Evolutionary conservation across 352 stramenopile species (phyloP).

Genomic region (Globisporangium viniferum): DNA sequence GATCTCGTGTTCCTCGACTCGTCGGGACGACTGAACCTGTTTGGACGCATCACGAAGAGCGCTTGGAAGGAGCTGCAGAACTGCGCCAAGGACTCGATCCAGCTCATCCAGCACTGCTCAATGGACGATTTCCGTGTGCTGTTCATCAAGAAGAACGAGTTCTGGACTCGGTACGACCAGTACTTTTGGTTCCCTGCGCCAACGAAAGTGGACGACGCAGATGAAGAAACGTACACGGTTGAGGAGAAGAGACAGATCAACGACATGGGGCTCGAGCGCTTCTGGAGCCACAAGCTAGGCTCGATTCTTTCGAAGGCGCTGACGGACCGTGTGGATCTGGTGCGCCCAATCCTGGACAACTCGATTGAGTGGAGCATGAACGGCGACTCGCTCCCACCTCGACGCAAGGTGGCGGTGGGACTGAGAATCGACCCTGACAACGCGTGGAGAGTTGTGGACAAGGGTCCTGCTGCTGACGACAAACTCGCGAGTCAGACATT

Average conservation of each 20-base stretch:
- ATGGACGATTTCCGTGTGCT: conserved; percentile 76
- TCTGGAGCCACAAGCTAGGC: conserved; percentile 59
- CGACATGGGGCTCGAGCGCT: conserved; percentile 70
- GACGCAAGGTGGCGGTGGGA: conserved; percentile 71
- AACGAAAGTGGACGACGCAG: conserved; percentile 41
- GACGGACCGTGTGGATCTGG: conserved; percentile 60
- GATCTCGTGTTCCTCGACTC: conserved; percentile 80
- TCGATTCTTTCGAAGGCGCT: conserved; percentile 50
- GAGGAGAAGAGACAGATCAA: conserved; percentile 74
- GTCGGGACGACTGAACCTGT: conserved; percentile 72
- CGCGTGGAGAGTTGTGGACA: conserved; percentile 84
- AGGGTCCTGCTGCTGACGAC: conserved; percentile 85
- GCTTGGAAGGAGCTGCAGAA: conserved; percentile 74
- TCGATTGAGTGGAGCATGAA: conserved; percentile 51
- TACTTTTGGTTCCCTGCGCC: conserved; percentile 79
- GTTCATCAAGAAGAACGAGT: conserved; percentile 80
- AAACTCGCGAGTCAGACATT: conserved; percentile 63
- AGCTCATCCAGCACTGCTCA: conserved; percentile 56
- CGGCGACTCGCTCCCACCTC: conserved; percentile 30
- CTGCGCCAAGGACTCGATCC: conserved; percentile 52
- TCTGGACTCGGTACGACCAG: conserved; percentile 86
- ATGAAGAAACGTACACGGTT: conserved; percentile 57
- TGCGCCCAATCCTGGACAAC: conserved; percentile 48
- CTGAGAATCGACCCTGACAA: conserved; percentile 78
- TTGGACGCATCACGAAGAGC: conserved; percentile 56